These are phyloP conservation scores for Rhynchosporium agropyri DNA, from an alignment of 2,329 filamentous ascomycete genomes.

Conservation along the genomic window DNA sequence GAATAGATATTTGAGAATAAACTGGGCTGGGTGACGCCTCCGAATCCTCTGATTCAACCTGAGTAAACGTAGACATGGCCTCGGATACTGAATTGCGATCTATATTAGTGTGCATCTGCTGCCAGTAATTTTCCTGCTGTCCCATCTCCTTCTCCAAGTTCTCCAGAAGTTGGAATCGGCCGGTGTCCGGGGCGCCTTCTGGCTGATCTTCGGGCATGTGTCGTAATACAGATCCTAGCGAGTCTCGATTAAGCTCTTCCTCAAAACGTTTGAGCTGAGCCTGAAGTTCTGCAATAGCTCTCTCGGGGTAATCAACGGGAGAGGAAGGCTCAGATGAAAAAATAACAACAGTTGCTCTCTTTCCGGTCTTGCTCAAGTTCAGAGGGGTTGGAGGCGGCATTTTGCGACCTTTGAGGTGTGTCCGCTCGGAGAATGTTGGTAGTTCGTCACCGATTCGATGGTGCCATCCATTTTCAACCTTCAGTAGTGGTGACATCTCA, in stretches of 20 bases:
- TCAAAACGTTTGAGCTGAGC: slow-evolving; percentile 41
- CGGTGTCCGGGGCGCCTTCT: slow-evolving; percentile 21
- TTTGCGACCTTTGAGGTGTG: slow-evolving; percentile 50
- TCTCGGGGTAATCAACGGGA: slow-evolving; percentile 37
- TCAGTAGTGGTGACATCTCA: slow-evolving; percentile 25
- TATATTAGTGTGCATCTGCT: slow-evolving; percentile 56
- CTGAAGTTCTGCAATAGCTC: slow-evolving; percentile 40
- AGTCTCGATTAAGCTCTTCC: slow-evolving; percentile 34
- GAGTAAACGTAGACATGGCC: slow-evolving; percentile 32
- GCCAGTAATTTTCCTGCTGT: slow-evolving; percentile 62
- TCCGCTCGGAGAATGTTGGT: slow-evolving; percentile 60
- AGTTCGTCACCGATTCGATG: slow-evolving; percentile 60
- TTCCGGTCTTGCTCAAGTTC: slow-evolving; percentile 49
- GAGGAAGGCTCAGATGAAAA: slow-evolving; percentile 41
- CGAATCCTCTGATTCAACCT: slow-evolving; percentile 23
- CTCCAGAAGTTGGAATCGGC: slow-evolving; percentile 50
- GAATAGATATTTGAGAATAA: slow-evolving; percentile 41
- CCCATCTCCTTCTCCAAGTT: slow-evolving; percentile 66
- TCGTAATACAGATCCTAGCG: slow-evolving; percentile 36
- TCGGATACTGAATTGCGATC: slow-evolving; percentile 42
- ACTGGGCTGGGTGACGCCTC: slow-evolving; percentile 23
- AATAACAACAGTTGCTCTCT: slow-evolving; percentile 49
- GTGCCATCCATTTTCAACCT: slow-evolving; percentile 49
- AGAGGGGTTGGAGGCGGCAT: slow-evolving; percentile 60
- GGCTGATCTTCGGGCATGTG: slow-evolving; percentile 30